A percentile compares a stretch with the other conserved stretches of the same genome.
Conservation (phyloP, 1,284 basidiomycete species). For the Athelia sp. region DNA sequence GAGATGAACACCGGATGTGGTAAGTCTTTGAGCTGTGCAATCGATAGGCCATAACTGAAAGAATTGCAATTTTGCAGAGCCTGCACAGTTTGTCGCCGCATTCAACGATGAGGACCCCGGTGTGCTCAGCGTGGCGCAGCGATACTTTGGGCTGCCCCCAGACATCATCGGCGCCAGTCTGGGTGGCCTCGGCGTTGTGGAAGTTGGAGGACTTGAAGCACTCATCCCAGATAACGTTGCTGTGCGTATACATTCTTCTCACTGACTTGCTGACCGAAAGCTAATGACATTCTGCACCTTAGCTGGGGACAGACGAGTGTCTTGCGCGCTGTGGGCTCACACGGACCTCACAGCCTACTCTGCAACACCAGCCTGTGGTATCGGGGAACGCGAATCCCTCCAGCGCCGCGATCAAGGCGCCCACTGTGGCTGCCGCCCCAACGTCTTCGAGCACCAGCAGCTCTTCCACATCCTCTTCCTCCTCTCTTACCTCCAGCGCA, state of each 20-base stretch:
- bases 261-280: no score
- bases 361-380: slow-evolving; percentile 27
- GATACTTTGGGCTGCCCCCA: slow-evolving; percentile 30
- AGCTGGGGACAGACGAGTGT: slow-evolving; percentile 24
- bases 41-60: no score
- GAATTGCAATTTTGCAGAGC: slow-evolving; percentile 8
- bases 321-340: slow-evolving; percentile 25
- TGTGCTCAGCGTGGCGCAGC: slow-evolving; percentile 21
- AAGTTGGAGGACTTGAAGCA: slow-evolving; percentile 22
- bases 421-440: no score
- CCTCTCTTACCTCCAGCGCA: no score
- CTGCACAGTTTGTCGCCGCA: slow-evolving; percentile 16
- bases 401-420: not conserved
- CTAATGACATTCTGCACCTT: no score
- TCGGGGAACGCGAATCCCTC: slow-evolving; percentile 25
- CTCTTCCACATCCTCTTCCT: no score
- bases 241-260: slow-evolving; percentile 8
- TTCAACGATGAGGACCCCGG: slow-evolving; percentile 32
- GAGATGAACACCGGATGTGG: slow-evolving; percentile 28
- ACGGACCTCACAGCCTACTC: slow-evolving; percentile 21
- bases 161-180: slow-evolving; percentile 28
- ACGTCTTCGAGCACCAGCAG: no score
- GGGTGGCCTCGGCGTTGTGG: slow-evolving; percentile 27
- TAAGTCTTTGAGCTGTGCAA: slow-evolving; percentile 5
- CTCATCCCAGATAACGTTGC: slow-evolving; percentile 31